A percentile compares a stretch with the other conserved stretches of the same genome.
Conservation (phyloP, 495 filamentous ascomycete species). For the Neurospora hispaniola region DNA sequence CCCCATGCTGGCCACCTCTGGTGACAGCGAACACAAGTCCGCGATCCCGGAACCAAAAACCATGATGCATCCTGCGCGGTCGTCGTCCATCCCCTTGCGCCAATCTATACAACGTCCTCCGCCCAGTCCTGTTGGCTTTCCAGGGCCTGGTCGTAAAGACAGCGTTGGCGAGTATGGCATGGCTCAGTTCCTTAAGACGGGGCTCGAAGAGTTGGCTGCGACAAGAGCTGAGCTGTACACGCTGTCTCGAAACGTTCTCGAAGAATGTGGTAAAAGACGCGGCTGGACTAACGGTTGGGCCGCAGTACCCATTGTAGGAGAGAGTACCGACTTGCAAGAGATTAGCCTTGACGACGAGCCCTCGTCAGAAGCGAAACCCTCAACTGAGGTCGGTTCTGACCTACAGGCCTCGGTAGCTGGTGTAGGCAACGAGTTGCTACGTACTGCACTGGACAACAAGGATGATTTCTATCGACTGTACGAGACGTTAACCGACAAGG, state of each 20-base stretch:
- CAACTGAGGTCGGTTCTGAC: slow-evolving; percentile 2
- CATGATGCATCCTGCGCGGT: slow-evolving; percentile 50
- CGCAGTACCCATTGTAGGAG: slow-evolving; percentile 43
- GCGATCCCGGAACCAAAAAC: slow-evolving; percentile 51
- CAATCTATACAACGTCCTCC: slow-evolving; percentile 22
- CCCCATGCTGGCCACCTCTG: slow-evolving; percentile 37
- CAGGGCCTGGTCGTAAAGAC: slow-evolving; percentile 21
- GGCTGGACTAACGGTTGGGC: slow-evolving; percentile 76
- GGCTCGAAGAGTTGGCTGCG: slow-evolving; percentile 74
- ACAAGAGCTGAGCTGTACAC: slow-evolving; percentile 68
- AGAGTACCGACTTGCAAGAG: slow-evolving; percentile 44
- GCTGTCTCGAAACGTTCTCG: slow-evolving; percentile 68
- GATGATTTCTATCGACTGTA: slow-evolving; percentile 51
- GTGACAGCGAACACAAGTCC: slow-evolving; percentile 38
- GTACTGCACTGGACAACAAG: slow-evolving; percentile 37
- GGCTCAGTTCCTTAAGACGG: slow-evolving; percentile 44
- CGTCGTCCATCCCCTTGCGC: slow-evolving; percentile 37
- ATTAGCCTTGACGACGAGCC: slow-evolving; percentile 38
- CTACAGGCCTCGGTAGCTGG: slow-evolving; percentile 27
- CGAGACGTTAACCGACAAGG: slow-evolving; percentile 59
- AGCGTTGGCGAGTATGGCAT: slow-evolving; percentile 17
- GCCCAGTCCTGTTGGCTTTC: slow-evolving; percentile 36
- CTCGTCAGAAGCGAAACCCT: slow-evolving; percentile 16
- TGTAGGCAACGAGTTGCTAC: slow-evolving; percentile 40
- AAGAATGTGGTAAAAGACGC: slow-evolving; percentile 57